Evolutionary conservation across 305 asterid species (phyloP).

Genomic region (Plantago coronopus): DNA sequence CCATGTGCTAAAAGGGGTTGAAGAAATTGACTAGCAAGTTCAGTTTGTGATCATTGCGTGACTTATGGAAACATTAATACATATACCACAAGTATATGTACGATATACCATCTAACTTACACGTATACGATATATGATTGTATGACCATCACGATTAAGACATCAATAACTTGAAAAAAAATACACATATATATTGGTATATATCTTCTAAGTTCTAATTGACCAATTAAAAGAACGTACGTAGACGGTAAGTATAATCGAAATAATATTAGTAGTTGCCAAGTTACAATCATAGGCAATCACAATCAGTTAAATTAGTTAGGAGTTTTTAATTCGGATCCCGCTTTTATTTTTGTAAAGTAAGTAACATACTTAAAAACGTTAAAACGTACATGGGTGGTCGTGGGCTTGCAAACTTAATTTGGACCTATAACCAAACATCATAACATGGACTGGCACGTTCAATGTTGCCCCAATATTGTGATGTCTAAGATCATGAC

Average conservation of each 20-base stretch:
- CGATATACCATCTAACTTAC: no score
- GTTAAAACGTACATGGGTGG: constrained; percentile 27
- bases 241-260: no score
- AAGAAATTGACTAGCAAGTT: constrained; percentile 18
- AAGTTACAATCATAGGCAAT: constrained; percentile 28
- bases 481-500: constrained; percentile 3
- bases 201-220: no score
- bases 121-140: no score
- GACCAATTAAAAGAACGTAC: no score
- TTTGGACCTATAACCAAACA: constrained; percentile 15
- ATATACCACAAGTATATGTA: not conserved
- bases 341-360: no score
- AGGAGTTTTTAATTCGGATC: no score
- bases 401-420: constrained; percentile 18
- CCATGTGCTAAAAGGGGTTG: constrained; percentile 43
- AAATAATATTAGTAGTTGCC: constrained; percentile 33
- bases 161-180: no score
- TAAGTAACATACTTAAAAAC: no score
- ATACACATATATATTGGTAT: no score
- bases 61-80: constrained; percentile 9
- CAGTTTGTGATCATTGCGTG: constrained; percentile 16
- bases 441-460: constrained; percentile 25
- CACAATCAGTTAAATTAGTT: constrained; percentile 6
- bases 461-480: constrained; percentile 28
- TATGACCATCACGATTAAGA: not conserved